These are phyloP conservation scores for Tuber calosporum DNA, from an alignment of 495 filamentous ascomycete genomes.

Conservation along the genomic window DNA sequence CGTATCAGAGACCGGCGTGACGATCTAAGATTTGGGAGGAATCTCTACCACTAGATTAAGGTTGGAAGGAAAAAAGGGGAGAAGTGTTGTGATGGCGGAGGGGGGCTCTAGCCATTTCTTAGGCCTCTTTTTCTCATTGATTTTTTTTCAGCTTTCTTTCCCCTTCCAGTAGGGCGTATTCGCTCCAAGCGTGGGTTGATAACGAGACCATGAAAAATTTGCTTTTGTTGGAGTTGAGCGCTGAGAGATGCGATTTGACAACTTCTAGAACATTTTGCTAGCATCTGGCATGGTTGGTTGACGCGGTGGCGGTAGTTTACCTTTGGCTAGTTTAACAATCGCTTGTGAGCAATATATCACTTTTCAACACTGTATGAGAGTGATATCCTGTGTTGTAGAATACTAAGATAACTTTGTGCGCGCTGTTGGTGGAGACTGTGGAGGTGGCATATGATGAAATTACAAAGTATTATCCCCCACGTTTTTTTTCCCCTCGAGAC, in stretches of 20 bases:
- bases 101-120: neutral
- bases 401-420: neutral
- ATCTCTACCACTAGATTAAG: neutral
- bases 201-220: neutral
- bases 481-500: neutral
- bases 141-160: neutral
- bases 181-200: neutral
- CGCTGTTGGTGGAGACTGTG: neutral
- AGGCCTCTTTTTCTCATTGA: neutral
- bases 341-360: neutral
- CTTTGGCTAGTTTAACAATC: neutral
- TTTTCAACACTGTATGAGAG: neutral
- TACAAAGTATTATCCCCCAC: neutral
- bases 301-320: neutral
- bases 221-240: neutral
- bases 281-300: neutral
- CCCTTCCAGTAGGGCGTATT: neutral
- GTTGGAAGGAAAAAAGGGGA: neutral
- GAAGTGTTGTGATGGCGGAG: neutral
- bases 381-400: neutral
- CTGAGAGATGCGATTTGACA: neutral
- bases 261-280: neutral
- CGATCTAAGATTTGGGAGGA: neutral
- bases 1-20: neutral
- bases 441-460: neutral